Evolutionary conservation across 2,329 filamentous ascomycete genomes (phyloP).

Genomic region (Cladobotryum protrusum): DNA sequence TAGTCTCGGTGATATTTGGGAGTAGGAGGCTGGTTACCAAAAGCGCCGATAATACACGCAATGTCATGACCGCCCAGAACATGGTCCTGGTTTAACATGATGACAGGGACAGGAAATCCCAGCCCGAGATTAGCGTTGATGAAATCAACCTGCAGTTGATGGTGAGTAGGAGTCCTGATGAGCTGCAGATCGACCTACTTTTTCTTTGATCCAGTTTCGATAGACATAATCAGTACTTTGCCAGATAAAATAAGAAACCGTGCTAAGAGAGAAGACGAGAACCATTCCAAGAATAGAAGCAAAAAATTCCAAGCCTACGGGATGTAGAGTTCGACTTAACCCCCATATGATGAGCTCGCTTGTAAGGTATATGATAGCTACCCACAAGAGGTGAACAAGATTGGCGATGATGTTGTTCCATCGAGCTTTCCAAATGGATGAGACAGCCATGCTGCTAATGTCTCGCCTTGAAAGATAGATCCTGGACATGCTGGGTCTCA

Average conservation of each 20-base stretch:
- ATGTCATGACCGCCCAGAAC: constrained; percentile 28
- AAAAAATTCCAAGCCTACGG: constrained; percentile 35
- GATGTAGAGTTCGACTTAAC: constrained; percentile 31
- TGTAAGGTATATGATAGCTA: constrained; percentile 32
- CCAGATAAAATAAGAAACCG: constrained; percentile 16
- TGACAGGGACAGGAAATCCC: constrained; percentile 44
- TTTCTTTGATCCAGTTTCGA: constrained; percentile 24
- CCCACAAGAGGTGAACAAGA: constrained; percentile 22
- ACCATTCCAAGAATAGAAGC: constrained; percentile 44
- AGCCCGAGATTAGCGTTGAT: constrained; percentile 46
- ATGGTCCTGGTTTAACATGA: constrained; percentile 36
- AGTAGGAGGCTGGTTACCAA: constrained; percentile 28
- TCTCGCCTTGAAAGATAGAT: background rate
- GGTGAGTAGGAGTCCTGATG: constrained; percentile 1
- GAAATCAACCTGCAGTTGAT: constrained; percentile 37
- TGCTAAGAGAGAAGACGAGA: constrained; percentile 31
- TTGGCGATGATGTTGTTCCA: constrained; percentile 5
- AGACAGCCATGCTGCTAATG: constrained; percentile 6
- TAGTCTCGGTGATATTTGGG: constrained; percentile 5
- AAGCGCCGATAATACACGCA: constrained; percentile 38
- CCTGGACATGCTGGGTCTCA: background rate
- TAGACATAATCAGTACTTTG: constrained; percentile 23
- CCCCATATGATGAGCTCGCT: constrained; percentile 43
- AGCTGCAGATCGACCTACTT: constrained; percentile 21
- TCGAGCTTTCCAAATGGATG: constrained; percentile 14